Conservation (phyloP, 164 flowering plant species). For the Magnolia officinalis region DNA sequence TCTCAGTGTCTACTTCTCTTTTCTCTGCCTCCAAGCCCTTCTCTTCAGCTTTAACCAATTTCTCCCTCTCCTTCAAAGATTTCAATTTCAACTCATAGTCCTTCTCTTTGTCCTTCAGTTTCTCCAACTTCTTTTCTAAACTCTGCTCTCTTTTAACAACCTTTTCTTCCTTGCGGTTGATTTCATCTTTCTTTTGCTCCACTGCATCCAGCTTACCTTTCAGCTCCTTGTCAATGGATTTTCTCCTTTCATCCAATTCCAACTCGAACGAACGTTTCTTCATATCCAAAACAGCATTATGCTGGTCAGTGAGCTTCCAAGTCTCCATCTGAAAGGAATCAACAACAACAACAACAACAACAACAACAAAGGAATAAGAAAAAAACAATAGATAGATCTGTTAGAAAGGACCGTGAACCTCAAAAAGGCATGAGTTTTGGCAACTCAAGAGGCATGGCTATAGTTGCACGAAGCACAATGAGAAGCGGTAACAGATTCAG, state of each 20-base stretch:
- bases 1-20: slow-evolving; percentile 40
- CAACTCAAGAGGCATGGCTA: too few species aligned
- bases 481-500: too few species aligned
- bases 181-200: slow-evolving; percentile 46
- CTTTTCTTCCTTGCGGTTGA: slow-evolving; percentile 62
- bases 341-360: neutral
- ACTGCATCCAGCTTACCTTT: slow-evolving; percentile 35
- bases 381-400: too few species aligned
- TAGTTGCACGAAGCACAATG: too few species aligned
- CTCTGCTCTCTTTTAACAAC: slow-evolving; percentile 55
- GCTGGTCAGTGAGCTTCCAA: slow-evolving; percentile 66
- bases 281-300: slow-evolving; percentile 37
- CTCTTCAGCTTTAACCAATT: slow-evolving; percentile 48
- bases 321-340: slow-evolving; percentile 55
- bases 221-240: slow-evolving; percentile 51
- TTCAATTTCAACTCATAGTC: slow-evolving; percentile 54
- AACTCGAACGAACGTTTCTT: slow-evolving; percentile 51
- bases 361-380: neutral
- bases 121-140: slow-evolving; percentile 59
- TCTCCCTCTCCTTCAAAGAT: slow-evolving; percentile 62
- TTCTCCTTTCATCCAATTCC: slow-evolving; percentile 58
- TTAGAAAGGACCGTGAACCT: too few species aligned
- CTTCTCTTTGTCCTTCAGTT: slow-evolving; percentile 72
- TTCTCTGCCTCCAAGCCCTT: slow-evolving; percentile 47
- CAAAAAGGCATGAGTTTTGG: too few species aligned